Conservation (phyloP, 1,284 basidiomycete genomes). For the Trichosporon sp. region DNA sequence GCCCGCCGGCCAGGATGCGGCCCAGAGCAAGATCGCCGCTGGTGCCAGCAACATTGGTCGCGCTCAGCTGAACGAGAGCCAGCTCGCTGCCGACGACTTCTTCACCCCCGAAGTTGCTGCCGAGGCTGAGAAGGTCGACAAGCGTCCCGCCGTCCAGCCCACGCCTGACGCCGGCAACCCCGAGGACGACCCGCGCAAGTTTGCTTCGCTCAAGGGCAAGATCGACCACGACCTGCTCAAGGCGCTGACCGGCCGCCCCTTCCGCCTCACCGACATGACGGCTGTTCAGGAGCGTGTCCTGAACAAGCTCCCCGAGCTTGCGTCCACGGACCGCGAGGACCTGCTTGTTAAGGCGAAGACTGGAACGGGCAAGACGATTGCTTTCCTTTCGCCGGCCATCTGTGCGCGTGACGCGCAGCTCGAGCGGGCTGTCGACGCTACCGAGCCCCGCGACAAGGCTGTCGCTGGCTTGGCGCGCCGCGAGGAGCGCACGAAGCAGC, state of each 20-base stretch:
- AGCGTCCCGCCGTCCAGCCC: not conserved
- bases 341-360: constrained; percentile 69
- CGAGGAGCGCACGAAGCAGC: constrained; percentile 54
- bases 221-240: constrained; percentile 62
- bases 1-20: constrained; percentile 1
- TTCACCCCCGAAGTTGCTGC: constrained; percentile 28
- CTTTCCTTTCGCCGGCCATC: constrained; percentile 85
- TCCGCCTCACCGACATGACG: constrained; percentile 76
- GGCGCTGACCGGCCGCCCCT: constrained; percentile 69
- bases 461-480: constrained; percentile 32
- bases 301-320: constrained; percentile 60
- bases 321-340: constrained; percentile 46
- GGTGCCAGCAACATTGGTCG: too few species aligned
- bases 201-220: constrained; percentile 58
- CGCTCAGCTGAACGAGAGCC: not conserved
- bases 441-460: constrained; percentile 33
- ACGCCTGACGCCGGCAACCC: not conserved
- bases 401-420: constrained; percentile 65
- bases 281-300: constrained; percentile 82
- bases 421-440: constrained; percentile 36
- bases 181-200: constrained; percentile 36
- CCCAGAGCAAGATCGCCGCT: constrained; percentile 13
- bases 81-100: constrained; percentile 26
- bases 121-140: not conserved
- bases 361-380: constrained; percentile 87